A percentile compares a stretch with the other conserved stretches of the same genome.
phyloP scores from a whole-genome alignment of 2,329 filamentous ascomycete genomes.

The Aspergillus pseudonomiae region DNA sequence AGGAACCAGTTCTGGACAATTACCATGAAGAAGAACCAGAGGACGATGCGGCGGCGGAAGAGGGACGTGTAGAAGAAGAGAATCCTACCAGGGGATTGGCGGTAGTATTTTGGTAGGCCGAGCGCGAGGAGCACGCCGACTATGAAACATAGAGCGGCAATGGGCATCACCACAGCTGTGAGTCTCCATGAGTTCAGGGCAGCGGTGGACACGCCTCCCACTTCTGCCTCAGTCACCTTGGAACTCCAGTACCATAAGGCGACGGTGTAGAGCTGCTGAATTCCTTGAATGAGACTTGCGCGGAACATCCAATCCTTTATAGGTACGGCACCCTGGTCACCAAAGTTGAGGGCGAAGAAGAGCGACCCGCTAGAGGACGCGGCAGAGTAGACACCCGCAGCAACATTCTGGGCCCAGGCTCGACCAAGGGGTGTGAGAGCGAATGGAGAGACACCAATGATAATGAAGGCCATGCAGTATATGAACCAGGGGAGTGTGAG shows the following conservation, averaged over 20 bases:
- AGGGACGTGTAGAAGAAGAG: constrained; percentile 69
- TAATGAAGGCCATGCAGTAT: constrained; percentile 64
- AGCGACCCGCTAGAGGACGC: constrained; percentile 66
- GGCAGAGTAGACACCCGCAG: constrained; percentile 63
- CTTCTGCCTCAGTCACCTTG: constrained; percentile 52
- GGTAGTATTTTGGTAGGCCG: constrained; percentile 69
- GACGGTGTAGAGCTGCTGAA: constrained; percentile 67
- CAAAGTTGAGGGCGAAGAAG: constrained; percentile 70
- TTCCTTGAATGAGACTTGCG: constrained; percentile 67
- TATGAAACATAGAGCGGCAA: constrained; percentile 60
- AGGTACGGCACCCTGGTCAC: constrained; percentile 64
- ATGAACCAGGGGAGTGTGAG: constrained; percentile 64
- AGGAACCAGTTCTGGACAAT: constrained; percentile 70
- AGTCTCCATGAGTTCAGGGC: constrained; percentile 49
- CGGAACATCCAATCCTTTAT: constrained; percentile 68
- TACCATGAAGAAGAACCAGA: constrained; percentile 68
- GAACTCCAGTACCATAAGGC: constrained; percentile 70
- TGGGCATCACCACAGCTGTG: constrained; percentile 51
- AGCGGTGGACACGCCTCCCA: constrained; percentile 37
- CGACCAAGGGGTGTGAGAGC: constrained; percentile 42
- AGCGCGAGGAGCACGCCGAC: constrained; percentile 60
- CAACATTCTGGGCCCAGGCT: constrained; percentile 63
- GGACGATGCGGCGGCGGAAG: constrained; percentile 64
- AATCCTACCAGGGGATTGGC: constrained; percentile 63
- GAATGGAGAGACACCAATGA: constrained; percentile 65